Evolutionary conservation across 2,329 filamentous ascomycete genomes (phyloP), one percentile per base, ranked within the genome.

Genomic region (Ceratocystis cubensis): DNA sequence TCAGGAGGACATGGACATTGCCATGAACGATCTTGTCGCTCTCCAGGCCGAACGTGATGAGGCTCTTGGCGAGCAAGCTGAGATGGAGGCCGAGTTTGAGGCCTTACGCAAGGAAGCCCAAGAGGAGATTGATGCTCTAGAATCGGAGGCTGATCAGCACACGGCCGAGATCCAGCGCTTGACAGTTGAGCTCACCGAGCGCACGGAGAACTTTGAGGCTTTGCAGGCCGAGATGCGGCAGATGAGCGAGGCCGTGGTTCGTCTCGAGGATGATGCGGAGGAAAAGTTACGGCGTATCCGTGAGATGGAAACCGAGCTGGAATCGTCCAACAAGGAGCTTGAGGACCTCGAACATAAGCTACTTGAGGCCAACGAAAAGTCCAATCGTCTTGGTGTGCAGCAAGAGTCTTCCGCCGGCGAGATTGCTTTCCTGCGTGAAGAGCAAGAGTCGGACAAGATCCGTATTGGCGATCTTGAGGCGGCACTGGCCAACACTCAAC

Each of bases 391-490:
- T 2, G 87, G 88, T 3, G 90, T 99, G 41, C 92, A 97, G 73
- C 88, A 93, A 70, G 94, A 99, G 76, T 96, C 90, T 4, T 88
- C 88, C 66, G 93, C 96, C 72, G 88, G 88, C 68, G 94, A 99
- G 75, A 95, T 97, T 75, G 87, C 89, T 0, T 99, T 99, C 81
- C 76, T 99, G 63, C 87, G 94, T 1, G 94, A 99, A 74, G 94
- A 99, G 78, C 94, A 99, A 75, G 94, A 99, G 76, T 85, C 84
- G 20, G 94, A 99, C 79, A 99, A 99, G 81, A 96, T 99, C 74
- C 92, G 91, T 76, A 97, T 99, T 72, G 91, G 93, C 46, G 91
- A 97, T 72, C 80, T 97, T 6, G 92, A 97, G 73, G 89, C 90
- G 7, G 85, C 87, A 15, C 78, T 96, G 46, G 88, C 89, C 71